These are phyloP conservation scores for Prunus salicina DNA, from an alignment of 306 rosid genomes.

Conservation along the genomic window DNA sequence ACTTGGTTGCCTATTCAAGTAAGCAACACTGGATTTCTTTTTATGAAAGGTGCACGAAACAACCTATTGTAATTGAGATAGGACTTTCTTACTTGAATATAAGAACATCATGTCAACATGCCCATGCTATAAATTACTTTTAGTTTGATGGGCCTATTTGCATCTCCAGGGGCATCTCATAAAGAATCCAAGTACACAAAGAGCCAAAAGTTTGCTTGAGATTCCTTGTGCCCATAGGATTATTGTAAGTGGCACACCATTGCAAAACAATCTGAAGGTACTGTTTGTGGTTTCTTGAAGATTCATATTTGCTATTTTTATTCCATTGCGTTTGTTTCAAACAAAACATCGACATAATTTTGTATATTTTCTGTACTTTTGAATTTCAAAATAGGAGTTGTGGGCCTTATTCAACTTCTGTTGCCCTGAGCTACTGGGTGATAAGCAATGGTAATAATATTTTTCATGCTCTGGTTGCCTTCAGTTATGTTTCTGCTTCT, in stretches of 20 bases:
- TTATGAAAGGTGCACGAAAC: not conserved
- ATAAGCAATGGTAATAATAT: constrained; percentile 61
- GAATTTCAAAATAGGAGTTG: constrained; percentile 53
- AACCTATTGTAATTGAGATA: not conserved
- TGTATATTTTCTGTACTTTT: constrained; percentile 1
- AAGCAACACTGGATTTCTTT: not conserved
- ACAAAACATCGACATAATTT: constrained; percentile 15
- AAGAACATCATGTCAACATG: not conserved
- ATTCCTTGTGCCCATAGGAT: constrained; percentile 84
- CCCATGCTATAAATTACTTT: not conserved
- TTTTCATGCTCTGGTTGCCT: constrained; percentile 18
- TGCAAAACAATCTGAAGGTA: constrained; percentile 95
- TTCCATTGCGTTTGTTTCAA: not conserved
- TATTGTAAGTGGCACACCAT: constrained; percentile 83
- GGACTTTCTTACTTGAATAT: constrained; percentile 17
- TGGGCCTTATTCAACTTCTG: constrained; percentile 95
- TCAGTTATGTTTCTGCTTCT: constrained; percentile 21
- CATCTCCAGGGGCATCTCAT: constrained; percentile 78
- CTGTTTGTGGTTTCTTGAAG: not conserved
- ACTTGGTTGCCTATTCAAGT: constrained; percentile 2
- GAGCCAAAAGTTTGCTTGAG: constrained; percentile 93
- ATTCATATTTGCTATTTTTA: not conserved
- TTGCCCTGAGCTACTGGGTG: constrained; percentile 88
- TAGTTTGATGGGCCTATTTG: constrained; percentile 25
- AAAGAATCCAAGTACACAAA: constrained; percentile 94